A percentile compares a stretch with the other conserved stretches of the same genome.
phyloP scores from a whole-genome alignment of 2,329 filamentous ascomycete species.

The Bipolaris zeicola region DNA sequence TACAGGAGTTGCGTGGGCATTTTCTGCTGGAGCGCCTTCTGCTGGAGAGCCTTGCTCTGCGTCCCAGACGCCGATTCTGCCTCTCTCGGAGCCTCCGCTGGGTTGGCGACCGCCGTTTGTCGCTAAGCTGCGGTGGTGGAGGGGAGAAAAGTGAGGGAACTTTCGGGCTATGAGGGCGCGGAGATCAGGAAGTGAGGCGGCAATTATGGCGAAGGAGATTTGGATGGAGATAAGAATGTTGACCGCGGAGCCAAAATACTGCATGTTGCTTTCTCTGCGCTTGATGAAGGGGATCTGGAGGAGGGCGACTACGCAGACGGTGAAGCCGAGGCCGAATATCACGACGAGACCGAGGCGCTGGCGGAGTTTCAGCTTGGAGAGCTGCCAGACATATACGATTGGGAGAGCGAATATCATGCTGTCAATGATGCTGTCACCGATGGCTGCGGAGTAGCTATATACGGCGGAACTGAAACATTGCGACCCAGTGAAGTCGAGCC shows the following conservation, averaged over 20 bases:
- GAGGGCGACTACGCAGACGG: slow-evolving; percentile 35
- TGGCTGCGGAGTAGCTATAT: slow-evolving; percentile 36
- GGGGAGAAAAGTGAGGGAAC: slow-evolving; percentile 29
- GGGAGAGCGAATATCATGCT: slow-evolving; percentile 35
- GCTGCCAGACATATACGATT: slow-evolving; percentile 32
- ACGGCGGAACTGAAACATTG: slow-evolving; percentile 34
- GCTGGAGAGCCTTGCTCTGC: neutral
- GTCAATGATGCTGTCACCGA: slow-evolving; percentile 35
- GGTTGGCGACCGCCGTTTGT: slow-evolving; percentile 9
- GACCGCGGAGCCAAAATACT: slow-evolving; percentile 34
- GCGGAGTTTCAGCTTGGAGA: slow-evolving; percentile 26
- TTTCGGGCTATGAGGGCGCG: slow-evolving; percentile 28
- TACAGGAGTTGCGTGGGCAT: slow-evolving; percentile 7
- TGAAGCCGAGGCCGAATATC: slow-evolving; percentile 34
- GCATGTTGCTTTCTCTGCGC: slow-evolving; percentile 21
- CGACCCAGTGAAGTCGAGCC: slow-evolving; percentile 27
- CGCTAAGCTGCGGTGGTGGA: slow-evolving; percentile 28
- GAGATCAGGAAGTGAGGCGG: slow-evolving; percentile 34
- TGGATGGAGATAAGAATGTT: slow-evolving; percentile 37
- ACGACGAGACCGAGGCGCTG: slow-evolving; percentile 31
- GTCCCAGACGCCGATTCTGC: slow-evolving; percentile 5
- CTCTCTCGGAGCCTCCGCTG: neutral
- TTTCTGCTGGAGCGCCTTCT: slow-evolving; percentile 1
- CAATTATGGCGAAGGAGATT: slow-evolving; percentile 33
- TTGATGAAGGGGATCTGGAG: slow-evolving; percentile 37